phyloP scores from a whole-genome alignment of 2,329 filamentous ascomycete species.

The Claviceps maximensis region DNA sequence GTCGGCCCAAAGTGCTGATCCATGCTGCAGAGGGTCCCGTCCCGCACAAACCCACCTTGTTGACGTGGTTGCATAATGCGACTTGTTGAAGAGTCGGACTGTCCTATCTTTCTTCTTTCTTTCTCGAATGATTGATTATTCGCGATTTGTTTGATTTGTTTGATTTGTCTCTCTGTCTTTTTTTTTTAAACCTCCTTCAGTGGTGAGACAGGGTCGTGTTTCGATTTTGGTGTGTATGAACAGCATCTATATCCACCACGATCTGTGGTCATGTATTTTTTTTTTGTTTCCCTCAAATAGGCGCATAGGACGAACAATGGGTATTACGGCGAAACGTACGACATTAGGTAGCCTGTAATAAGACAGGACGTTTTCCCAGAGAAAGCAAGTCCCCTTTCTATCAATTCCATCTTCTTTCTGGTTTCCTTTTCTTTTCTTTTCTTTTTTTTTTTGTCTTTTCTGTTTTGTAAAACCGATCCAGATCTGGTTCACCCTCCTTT shows the following conservation, averaged over 20 bases:
- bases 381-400: background rate
- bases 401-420: background rate
- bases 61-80: constrained; percentile 17
- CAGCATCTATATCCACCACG: background rate
- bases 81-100: background rate
- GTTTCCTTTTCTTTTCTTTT: background rate
- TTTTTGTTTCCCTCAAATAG: too few species aligned
- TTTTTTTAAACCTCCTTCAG: background rate
- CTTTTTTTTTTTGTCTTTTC: background rate
- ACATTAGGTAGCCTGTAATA: background rate
- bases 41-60: constrained; percentile 19
- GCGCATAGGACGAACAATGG: background rate
- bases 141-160: too few species aligned
- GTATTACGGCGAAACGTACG: background rate
- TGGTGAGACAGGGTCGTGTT: background rate
- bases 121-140: too few species aligned
- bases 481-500: background rate
- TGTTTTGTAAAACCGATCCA: background rate
- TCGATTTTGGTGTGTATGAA: background rate
- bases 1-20: constrained; percentile 21
- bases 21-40: constrained; percentile 15
- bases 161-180: background rate
- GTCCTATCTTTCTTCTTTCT: background rate
- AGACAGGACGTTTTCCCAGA: background rate
- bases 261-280: background rate